Evolutionary conservation across 2,329 filamentous ascomycete species (phyloP), one percentile per base, ranked within the genome.

Genomic region (Ceratocystis albifundus): DNA sequence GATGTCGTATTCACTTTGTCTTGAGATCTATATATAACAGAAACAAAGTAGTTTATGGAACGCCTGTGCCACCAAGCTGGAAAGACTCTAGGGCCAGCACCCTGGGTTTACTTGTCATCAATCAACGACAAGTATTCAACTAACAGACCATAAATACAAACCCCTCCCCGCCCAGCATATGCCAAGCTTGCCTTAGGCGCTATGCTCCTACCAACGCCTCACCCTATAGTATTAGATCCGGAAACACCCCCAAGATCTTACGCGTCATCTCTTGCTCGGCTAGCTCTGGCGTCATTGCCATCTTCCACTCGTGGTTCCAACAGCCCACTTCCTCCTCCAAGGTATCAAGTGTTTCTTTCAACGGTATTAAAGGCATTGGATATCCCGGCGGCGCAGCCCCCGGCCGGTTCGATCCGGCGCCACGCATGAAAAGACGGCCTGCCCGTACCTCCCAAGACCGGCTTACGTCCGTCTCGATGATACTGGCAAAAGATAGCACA

Each of bases 401-500:
- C 1, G 62, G 25, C 36, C 59, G 63, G 10, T 28, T 2, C 17
- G 67, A 32, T 15, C 68, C 67, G 3, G 69, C 41, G 69, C 68
- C 15, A 45, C 64, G 17, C 69, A 71, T 62, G 76, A 66, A 1
- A 63, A 44, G 12, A 64, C 64, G 25, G 66, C 46, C 32, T 64
- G 68, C 32, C 70, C 69, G 3, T 61, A 68, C 55, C 72, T 69
- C 36, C 73, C 61, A 32, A 1, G 66, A 61, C 5, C 62, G 44
- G 12, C 71, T 69, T 45, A 78, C 64, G 5, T 73, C 72, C 10
- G 69, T 67, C 12, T 74, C 66, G 10, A 76, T 66, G 4, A 71
- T 71, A n/a, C 69, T 70, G n/a, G 79, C 59, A 0, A 77, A 69
- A 4, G 69, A 68, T 12, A 74, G 62, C 22, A 79, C 66, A 17